Percentiles rank a stretch among this genome's conserved stretches.
phyloP scores from a whole-genome alignment of 257 asterid species.

The Nicotiana knightiana region DNA sequence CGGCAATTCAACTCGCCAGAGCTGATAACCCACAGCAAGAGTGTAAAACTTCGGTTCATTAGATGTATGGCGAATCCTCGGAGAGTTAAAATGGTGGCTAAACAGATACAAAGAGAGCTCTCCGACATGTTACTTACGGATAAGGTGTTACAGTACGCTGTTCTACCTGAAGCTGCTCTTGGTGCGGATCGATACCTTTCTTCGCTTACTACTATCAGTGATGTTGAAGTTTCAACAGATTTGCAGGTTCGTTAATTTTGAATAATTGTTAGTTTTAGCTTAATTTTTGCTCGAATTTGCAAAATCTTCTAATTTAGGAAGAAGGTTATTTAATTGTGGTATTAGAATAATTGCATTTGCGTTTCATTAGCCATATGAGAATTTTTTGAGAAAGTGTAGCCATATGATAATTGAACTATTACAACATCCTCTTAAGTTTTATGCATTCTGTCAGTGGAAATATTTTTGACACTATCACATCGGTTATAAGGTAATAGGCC shows the following conservation, averaged over 20 bases:
- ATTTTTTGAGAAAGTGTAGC: too few relatives aligned
- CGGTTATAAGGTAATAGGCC: too few relatives aligned
- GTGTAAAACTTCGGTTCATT: constrained; percentile 17
- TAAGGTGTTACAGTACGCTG: constrained; percentile 84
- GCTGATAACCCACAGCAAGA: constrained; percentile 5
- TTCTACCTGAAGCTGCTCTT: constrained; percentile 90
- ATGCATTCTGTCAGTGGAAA: too few relatives aligned
- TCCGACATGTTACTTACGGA: constrained; percentile 87
- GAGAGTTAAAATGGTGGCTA: constrained; percentile 97
- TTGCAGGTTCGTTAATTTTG: constrained; percentile 55
- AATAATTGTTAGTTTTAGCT: not conserved
- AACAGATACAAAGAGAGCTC: constrained; percentile 85
- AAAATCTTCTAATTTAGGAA: not conserved
- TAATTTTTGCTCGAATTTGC: not conserved
- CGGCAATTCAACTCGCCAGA: constrained; percentile 19
- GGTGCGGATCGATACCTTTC: constrained; percentile 96
- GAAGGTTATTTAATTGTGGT: not conserved
- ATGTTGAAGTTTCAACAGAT: constrained; percentile 85
- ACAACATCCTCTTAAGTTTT: too few relatives aligned
- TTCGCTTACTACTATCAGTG: constrained; percentile 86
- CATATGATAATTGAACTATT: not conserved
- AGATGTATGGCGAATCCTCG: constrained; percentile 94
- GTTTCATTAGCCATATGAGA: not conserved
- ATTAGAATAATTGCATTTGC: not conserved
- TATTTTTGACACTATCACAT: too few relatives aligned